A percentile compares a stretch with the other conserved stretches of the same genome.
Evolutionary conservation across 1,284 basidiomycete genomes (phyloP).

Genomic region (Puccinia hordei): DNA sequence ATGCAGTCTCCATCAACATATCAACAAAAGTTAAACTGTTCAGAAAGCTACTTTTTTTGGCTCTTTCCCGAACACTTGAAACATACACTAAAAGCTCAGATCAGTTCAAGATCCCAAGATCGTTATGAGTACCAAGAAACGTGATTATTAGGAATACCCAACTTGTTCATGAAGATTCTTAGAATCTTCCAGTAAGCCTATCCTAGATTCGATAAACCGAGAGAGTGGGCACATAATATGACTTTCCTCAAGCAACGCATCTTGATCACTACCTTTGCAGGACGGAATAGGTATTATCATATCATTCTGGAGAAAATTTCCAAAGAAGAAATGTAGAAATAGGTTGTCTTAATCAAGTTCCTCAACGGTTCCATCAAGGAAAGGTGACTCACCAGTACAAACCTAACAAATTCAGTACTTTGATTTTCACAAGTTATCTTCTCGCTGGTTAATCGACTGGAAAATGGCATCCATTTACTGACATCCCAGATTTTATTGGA

Average conservation of each 20-base stretch:
- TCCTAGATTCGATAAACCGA: neutral
- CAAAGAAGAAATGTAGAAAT: neutral
- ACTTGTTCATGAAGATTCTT: conserved; percentile 15
- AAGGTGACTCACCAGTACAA: conserved; percentile 1
- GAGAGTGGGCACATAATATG: neutral
- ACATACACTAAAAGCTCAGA: neutral
- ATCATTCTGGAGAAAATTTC: conserved; percentile 1
- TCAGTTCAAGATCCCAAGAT: neutral
- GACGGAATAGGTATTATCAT: neutral
- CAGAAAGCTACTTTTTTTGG: neutral
- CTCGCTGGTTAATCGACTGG: conserved; percentile 29
- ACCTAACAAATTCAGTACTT: neutral
- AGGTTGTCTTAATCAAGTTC: neutral
- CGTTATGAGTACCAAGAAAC: neutral
- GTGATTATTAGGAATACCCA: neutral
- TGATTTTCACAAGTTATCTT: conserved; percentile 26
- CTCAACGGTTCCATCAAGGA: neutral
- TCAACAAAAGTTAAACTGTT: too few species aligned
- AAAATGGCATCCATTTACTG: conserved; percentile 35
- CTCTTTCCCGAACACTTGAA: too few species aligned
- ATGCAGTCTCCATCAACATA: too few species aligned
- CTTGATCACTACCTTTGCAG: neutral
- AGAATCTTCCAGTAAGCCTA: neutral
- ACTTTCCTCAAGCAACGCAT: neutral
- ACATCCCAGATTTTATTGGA: conserved; percentile 15